These are phyloP conservation scores for Colletotrichum godetiae DNA, from an alignment of 2,329 filamentous ascomycete species.

Conservation along the genomic window DNA sequence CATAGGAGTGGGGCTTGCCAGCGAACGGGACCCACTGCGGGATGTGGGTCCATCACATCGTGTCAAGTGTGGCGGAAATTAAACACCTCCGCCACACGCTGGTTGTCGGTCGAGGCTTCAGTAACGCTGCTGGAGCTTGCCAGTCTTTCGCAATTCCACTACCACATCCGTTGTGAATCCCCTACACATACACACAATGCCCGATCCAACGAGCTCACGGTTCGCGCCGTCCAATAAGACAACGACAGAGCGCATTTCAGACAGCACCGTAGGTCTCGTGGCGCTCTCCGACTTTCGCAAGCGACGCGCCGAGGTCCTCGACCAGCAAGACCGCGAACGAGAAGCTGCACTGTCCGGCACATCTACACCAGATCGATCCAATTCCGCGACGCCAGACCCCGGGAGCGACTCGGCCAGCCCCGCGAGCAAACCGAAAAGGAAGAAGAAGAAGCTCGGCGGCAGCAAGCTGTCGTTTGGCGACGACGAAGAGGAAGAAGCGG, in stretches of 20 bases:
- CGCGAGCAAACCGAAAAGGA: constrained; percentile 54
- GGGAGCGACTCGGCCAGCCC: constrained; percentile 46
- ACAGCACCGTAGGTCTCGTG: constrained; percentile 90
- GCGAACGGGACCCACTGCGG: constrained; percentile 29
- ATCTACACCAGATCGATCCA: constrained; percentile 62
- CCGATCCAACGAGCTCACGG: constrained; percentile 59
- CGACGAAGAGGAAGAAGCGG: constrained; percentile 73
- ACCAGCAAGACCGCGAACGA: constrained; percentile 87
- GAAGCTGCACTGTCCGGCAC: constrained; percentile 65
- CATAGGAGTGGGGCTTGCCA: constrained; percentile 19
- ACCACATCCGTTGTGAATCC: neutral
- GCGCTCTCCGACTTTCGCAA: constrained; percentile 95
- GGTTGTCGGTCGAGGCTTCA: neutral
- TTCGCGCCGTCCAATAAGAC: constrained; percentile 83
- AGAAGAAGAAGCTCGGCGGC: constrained; percentile 55
- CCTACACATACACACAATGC: constrained; percentile 47
- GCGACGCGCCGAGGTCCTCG: constrained; percentile 91
- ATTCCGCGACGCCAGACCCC: constrained; percentile 58
- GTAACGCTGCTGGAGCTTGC: neutral
- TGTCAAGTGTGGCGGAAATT: neutral
- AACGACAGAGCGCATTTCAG: constrained; percentile 84
- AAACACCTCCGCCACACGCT: neutral
- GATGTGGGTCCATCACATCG: constrained; percentile 15
- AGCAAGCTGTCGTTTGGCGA: constrained; percentile 73
- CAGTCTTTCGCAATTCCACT: neutral